Conservation (phyloP, 805 yeast genomes). For the Metschnikowia borealis region DNA sequence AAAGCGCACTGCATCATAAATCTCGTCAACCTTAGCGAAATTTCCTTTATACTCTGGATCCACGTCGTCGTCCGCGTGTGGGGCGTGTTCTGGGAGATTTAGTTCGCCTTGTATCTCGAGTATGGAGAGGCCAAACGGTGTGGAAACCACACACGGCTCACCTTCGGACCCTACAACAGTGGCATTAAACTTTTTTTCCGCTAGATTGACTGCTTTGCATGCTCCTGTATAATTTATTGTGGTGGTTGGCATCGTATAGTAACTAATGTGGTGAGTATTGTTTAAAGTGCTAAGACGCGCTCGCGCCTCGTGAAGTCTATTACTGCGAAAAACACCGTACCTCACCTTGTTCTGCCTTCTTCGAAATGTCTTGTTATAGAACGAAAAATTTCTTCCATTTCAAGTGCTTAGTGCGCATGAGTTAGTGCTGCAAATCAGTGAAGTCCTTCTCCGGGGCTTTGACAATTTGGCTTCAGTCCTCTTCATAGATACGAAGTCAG, state of each 20-base stretch:
- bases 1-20: conserved; percentile 46
- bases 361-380: too few relatives aligned
- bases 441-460: too few relatives aligned
- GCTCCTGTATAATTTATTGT: conserved; percentile 13
- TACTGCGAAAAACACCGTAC: background rate
- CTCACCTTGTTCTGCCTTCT: too few relatives aligned
- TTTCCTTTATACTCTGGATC: conserved; percentile 30
- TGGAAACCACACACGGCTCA: conserved; percentile 27
- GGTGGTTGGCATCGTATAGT: conserved; percentile 13
- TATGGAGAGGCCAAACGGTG: conserved; percentile 56
- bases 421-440: too few relatives aligned
- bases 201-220: conserved; percentile 9
- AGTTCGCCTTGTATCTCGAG: conserved; percentile 75
- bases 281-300: background rate
- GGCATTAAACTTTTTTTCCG: background rate
- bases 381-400: too few relatives aligned
- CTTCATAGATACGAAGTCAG: too few relatives aligned
- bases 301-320: background rate
- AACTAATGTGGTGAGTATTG: background rate
- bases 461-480: too few relatives aligned
- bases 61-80: conserved; percentile 29
- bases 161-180: conserved; percentile 1
- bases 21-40: conserved; percentile 32
- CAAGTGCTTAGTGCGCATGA: too few relatives aligned
- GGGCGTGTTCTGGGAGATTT: conserved; percentile 39